A percentile compares a stretch with the other conserved stretches of the same genome.
phyloP scores from a whole-genome alignment of 768 basidiomycete species.

The Phylloporus rhodoxanthus region DNA sequence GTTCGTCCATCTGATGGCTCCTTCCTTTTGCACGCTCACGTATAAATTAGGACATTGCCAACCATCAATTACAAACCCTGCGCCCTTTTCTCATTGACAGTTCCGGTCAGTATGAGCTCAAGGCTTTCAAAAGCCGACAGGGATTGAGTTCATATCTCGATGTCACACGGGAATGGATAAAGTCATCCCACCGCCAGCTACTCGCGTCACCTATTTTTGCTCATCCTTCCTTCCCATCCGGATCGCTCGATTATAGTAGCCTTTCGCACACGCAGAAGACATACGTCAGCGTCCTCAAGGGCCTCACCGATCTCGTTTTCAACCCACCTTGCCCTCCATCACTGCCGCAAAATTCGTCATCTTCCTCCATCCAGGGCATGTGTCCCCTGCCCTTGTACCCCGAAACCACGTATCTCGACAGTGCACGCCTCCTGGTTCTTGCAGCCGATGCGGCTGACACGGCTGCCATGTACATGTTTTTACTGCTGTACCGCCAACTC shows the following conservation, averaged over 20 bases:
- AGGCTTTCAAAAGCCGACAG: conserved; percentile 63
- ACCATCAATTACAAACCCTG: conserved; percentile 90
- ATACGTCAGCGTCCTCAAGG: conserved; percentile 52
- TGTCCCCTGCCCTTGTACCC: conserved; percentile 47
- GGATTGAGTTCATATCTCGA: conserved; percentile 41
- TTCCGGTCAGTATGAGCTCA: conserved; percentile 73
- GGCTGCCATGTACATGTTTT: conserved; percentile 71
- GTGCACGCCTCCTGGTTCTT: conserved; percentile 57
- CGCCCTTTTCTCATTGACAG: conserved; percentile 83
- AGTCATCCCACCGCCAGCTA: conserved; percentile 44
- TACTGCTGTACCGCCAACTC: conserved; percentile 76
- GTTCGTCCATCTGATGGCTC: conserved; percentile 42
- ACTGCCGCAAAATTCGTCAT: conserved; percentile 25
- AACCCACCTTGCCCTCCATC: conserved; percentile 41
- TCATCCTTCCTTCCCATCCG: conserved; percentile 41
- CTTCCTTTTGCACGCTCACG: conserved; percentile 16
- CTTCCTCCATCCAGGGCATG: conserved; percentile 28
- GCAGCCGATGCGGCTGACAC: conserved; percentile 71
- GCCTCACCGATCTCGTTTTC: conserved; percentile 63
- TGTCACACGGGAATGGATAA: conserved; percentile 63
- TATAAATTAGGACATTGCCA: conserved; percentile 78
- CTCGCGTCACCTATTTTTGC: conserved; percentile 37
- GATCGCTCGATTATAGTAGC: conserved; percentile 37
- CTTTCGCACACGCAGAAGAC: conserved; percentile 41
- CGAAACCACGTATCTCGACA: conserved; percentile 80